A percentile compares a stretch with the other conserved stretches of the same genome.
phyloP scores from a whole-genome alignment of 345 rosid genomes.

The Excoecaria cochinchinensis region DNA sequence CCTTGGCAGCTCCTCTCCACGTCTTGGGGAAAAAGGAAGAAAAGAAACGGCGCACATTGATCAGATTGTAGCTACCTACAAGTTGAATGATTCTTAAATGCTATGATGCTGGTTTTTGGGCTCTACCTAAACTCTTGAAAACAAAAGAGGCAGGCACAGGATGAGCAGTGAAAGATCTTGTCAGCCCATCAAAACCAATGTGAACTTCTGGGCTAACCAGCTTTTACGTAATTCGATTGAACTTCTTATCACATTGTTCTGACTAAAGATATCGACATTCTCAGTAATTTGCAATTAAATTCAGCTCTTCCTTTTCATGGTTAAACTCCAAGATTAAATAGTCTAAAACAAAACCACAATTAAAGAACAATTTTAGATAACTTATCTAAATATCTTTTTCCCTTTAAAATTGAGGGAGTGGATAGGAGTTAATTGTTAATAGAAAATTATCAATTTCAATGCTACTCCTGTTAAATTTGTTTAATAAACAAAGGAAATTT shows the following conservation, averaged over 20 bases:
- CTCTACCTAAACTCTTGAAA: neutral
- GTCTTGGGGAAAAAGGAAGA: neutral
- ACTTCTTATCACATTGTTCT: neutral
- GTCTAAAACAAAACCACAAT: neutral
- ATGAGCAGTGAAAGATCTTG: neutral
- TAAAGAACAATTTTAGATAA: neutral
- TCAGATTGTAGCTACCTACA: neutral
- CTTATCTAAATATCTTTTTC: no score
- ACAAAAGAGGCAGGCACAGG: neutral
- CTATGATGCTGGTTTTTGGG: neutral
- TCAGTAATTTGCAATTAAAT: neutral
- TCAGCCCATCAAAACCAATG: neutral
- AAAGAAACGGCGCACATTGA: neutral
- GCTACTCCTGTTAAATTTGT: no score
- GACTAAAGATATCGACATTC: neutral
- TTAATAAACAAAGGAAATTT: no score
- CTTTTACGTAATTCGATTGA: neutral
- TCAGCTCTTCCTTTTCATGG: neutral
- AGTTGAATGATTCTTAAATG: neutral
- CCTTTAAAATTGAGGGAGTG: no score
- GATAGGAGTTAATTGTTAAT: no score
- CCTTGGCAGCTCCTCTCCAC: no score
- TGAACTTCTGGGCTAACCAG: neutral
- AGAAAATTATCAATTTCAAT: no score
- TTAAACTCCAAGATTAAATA: conserved; percentile 1